Evolutionary conservation across 495 filamentous ascomycete species (phyloP).

Genomic region (Margaritispora aquatica): DNA sequence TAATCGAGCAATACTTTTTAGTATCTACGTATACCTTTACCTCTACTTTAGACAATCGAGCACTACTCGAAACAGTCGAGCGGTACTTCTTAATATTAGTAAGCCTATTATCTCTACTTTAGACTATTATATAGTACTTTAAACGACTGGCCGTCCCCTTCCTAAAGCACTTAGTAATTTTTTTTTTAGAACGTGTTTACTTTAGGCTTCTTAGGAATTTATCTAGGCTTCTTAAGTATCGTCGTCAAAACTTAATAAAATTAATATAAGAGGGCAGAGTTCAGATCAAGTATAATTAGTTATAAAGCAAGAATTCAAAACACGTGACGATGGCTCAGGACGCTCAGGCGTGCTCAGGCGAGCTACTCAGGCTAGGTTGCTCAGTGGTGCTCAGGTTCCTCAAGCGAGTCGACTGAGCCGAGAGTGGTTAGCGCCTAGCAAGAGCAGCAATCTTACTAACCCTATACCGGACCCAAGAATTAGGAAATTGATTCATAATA

Average conservation of each 20-base stretch:
- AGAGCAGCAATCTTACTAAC: conserved; percentile 4
- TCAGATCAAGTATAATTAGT: conserved; percentile 3
- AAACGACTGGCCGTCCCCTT: neutral
- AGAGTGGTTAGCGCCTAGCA: conserved; percentile 2
- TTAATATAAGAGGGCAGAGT: conserved; percentile 1
- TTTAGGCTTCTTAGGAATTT: conserved; percentile 11
- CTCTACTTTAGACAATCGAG: too few relatives aligned
- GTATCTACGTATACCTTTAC: too few relatives aligned
- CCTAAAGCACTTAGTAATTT: neutral
- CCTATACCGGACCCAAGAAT: neutral
- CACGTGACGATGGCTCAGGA: conserved; percentile 10
- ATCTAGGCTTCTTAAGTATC: conserved; percentile 4
- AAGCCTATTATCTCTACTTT: too few relatives aligned
- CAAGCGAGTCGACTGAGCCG: conserved; percentile 5
- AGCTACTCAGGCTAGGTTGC: conserved; percentile 7
- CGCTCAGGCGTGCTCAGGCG: conserved; percentile 4
- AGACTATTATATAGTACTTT: too few relatives aligned
- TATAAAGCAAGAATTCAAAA: conserved; percentile 13
- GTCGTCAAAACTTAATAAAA: conserved; percentile 10
- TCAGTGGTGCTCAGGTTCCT: conserved; percentile 9
- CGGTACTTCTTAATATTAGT: too few relatives aligned
- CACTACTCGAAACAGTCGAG: too few relatives aligned
- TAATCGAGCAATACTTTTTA: too few relatives aligned
- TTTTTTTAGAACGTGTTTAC: conserved; percentile 8
- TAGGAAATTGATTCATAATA: conserved; percentile 1